phyloP scores from a whole-genome alignment of 352 stramenopile species.

The Phytophthora ramorum region DNA sequence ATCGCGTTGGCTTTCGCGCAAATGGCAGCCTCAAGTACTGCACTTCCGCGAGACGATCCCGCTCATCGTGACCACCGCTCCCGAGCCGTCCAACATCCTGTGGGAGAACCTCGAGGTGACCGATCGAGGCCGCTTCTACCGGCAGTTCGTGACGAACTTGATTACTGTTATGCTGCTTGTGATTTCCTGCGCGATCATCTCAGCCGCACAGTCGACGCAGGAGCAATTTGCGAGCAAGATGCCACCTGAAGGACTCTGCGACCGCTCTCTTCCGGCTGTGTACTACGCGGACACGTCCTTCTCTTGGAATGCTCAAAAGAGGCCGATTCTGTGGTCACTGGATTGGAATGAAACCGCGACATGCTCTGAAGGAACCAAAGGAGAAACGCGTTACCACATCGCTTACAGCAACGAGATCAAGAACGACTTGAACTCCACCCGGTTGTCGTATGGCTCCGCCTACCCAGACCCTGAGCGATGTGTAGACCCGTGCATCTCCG shows the following conservation, averaged over 20 bases:
- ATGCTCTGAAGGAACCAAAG: constrained; percentile 21
- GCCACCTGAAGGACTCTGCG: constrained; percentile 46
- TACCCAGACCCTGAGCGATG: constrained; percentile 38
- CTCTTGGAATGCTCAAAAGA: constrained; percentile 11
- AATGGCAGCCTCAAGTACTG: constrained; percentile 54
- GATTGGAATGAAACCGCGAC: constrained; percentile 30
- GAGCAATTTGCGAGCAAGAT: constrained; percentile 45
- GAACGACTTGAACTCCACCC: constrained; percentile 23
- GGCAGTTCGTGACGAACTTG: constrained; percentile 68
- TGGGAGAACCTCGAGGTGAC: constrained; percentile 87
- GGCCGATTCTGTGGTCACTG: constrained; percentile 33
- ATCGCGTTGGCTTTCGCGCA: constrained; percentile 43
- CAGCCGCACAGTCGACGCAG: constrained; percentile 48
- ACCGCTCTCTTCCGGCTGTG: constrained; percentile 41
- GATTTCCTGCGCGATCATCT: constrained; percentile 54
- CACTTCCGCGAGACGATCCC: constrained; percentile 54
- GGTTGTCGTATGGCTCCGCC: constrained; percentile 13
- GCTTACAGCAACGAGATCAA: constrained; percentile 40
- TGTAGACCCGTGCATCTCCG: constrained; percentile 46
- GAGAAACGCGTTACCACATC: constrained; percentile 41
- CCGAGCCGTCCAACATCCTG: constrained; percentile 85
- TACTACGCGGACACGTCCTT: constrained; percentile 44
- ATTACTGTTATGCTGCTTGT: constrained; percentile 58
- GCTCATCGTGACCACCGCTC: constrained; percentile 59
- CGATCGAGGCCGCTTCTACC: constrained; percentile 62